Evolutionary conservation across 192 early-diverging fungal species (phyloP), one percentile per base, ranked within the genome.

Genomic region (Backusella parvicylindrica): DNA sequence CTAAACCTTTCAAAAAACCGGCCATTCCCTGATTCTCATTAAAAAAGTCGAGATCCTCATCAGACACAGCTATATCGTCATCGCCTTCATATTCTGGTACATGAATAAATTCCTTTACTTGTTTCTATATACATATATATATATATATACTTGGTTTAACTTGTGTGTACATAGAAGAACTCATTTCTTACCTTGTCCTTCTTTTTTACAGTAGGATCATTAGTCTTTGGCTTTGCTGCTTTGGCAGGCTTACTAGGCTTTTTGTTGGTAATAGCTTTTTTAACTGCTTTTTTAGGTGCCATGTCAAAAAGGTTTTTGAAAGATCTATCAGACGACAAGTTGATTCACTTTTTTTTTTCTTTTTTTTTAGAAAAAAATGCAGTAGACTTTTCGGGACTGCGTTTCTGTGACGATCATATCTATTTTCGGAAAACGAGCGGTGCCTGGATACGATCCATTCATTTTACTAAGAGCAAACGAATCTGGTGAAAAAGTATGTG

Each of bases 31-130:
- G 84, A 73, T 92, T 88, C 71, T 94, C 90, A 11, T 87, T 84
- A 60, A 95, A 87, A 49, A 95, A 86, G 40, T 88, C 89, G 71
- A 93, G 72, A 82, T 95, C 94, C 47, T 93, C 88, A 30, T 94
- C 92, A 43, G 86, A 89, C 31, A 95, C 74, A 18, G 82, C 81
- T 37, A 89, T 66, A 71, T 94, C 92, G 15, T 91, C 85, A 30
- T 84, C 85, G 18, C 43, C 43, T 28, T 86, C 84, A 65, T 78
- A 66, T 72, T 76, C 79, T 12, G 84, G 85, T 18, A 81, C 80
- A 8, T 47, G 43, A 36, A 77, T 68, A 68, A 64, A 81, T 32
- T 81, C 75, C 56, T 72, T 35, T 32, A 31, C 6, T 68, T 68
- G 18, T n/a, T 68, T 36, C 66, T 68, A 37, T 8, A 9, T 40